These are phyloP conservation scores for Colletotrichum lentis DNA, from an alignment of 2,329 filamentous ascomycete species.

Conservation along the genomic window DNA sequence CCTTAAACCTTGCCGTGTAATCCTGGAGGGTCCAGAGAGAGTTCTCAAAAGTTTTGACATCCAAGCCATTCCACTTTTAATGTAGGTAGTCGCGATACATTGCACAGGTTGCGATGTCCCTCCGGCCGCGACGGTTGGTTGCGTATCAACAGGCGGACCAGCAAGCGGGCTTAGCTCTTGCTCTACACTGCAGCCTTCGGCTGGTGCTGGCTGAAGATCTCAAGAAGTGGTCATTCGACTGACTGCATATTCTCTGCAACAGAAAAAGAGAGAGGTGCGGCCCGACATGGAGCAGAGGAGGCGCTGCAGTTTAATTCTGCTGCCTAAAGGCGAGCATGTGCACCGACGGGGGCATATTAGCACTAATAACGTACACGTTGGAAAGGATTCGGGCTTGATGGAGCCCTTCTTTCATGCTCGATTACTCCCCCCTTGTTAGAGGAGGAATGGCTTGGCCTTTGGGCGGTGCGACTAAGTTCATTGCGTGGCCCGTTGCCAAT, in stretches of 20 bases:
- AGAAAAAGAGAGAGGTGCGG: not conserved
- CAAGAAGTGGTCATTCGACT: not conserved
- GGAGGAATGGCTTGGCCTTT: not conserved
- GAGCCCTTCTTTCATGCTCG: not conserved
- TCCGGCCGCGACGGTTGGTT: not conserved
- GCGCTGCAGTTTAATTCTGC: constrained; percentile 27
- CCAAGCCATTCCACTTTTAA: not conserved
- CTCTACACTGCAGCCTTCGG: too few species aligned
- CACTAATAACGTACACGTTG: constrained; percentile 3
- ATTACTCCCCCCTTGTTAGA: not conserved
- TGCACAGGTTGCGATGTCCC: too few species aligned
- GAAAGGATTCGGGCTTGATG: constrained; percentile 9
- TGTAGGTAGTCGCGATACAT: not conserved
- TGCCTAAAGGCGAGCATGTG: constrained; percentile 18
- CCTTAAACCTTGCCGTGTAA: too few species aligned
- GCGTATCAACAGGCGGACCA: not conserved
- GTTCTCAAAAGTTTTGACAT: too few species aligned
- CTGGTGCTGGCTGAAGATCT: too few species aligned
- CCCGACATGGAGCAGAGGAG: not conserved
- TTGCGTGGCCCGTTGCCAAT: not conserved
- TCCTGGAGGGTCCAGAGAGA: too few species aligned
- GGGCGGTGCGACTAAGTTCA: not conserved
- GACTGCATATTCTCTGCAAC: not conserved
- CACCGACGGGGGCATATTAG: not conserved
- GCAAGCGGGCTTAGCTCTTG: not conserved